Percentiles rank a stretch among this genome's conserved stretches.
Evolutionary conservation across 495 filamentous ascomycete genomes (phyloP).

Genomic region (Aspergillus biplanus): DNA sequence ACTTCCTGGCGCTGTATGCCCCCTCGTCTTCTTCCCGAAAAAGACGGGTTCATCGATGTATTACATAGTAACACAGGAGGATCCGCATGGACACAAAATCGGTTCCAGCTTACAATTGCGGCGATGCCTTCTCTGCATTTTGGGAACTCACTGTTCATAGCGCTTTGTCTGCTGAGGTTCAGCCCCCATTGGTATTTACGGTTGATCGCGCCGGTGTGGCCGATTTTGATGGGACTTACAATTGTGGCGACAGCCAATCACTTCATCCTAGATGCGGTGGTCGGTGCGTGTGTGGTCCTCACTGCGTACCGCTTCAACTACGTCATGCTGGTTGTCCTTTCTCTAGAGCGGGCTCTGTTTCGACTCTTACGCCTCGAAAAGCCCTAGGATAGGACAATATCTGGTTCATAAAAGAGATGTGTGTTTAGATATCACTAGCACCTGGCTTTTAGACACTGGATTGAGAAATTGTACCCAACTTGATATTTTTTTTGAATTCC

Average conservation of each 20-base stretch:
- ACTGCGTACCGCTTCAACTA: constrained; percentile 53
- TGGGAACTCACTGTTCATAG: constrained; percentile 61
- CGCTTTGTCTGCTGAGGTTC: constrained; percentile 55
- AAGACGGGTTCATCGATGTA: constrained; percentile 66
- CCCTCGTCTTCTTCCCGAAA: constrained; percentile 59
- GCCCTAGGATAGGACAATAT: constrained; percentile 15
- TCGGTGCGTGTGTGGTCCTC: constrained; percentile 52
- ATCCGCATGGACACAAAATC: constrained; percentile 62
- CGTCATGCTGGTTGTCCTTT: constrained; percentile 19
- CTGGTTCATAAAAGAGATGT: background rate
- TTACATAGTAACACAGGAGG: constrained; percentile 59
- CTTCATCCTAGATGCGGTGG: constrained; percentile 61
- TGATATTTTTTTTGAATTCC: background rate
- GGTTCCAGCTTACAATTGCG: constrained; percentile 57
- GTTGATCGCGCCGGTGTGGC: constrained; percentile 56
- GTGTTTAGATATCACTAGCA: background rate
- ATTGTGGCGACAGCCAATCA: constrained; percentile 71
- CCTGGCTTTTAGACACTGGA: background rate
- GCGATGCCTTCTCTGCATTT: constrained; percentile 65
- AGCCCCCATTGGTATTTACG: constrained; percentile 43
- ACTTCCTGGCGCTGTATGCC: constrained; percentile 65
- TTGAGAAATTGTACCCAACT: background rate
- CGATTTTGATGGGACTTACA: constrained; percentile 59
- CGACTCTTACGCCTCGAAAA: constrained; percentile 21
- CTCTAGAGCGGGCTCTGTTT: constrained; percentile 17